Percentiles rank a stretch among this genome's conserved stretches.
phyloP scores from a whole-genome alignment of 1,139 yeast species.

The Kurtzmaniella quercitrusa region DNA sequence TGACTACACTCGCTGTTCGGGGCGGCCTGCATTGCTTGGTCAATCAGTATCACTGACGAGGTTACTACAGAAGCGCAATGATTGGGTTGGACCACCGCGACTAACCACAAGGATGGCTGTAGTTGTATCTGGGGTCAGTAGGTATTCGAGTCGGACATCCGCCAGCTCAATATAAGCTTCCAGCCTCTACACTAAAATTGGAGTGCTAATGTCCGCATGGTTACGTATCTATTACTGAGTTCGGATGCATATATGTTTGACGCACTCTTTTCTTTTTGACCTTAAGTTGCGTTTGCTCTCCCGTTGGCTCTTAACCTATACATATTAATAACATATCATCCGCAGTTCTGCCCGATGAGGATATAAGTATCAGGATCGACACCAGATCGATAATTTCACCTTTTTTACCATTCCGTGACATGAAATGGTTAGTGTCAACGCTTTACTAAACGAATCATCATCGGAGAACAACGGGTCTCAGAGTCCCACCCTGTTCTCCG shows the following conservation, averaged over 20 bases:
- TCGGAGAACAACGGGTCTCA: not conserved
- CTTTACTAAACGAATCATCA: not conserved
- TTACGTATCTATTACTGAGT: not conserved
- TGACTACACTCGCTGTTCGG: too few relatives aligned
- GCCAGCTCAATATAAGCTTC: not conserved
- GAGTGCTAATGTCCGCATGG: not conserved
- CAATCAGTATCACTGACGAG: too few relatives aligned
- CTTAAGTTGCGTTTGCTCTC: not conserved
- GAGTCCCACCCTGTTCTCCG: not conserved
- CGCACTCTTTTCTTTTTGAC: not conserved
- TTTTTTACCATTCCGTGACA: not conserved
- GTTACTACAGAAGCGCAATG: too few relatives aligned
- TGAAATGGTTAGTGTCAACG: not conserved
- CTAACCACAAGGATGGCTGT: too few relatives aligned
- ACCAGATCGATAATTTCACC: not conserved
- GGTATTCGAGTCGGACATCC: not conserved
- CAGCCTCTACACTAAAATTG: too few relatives aligned
- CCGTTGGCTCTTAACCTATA: not conserved
- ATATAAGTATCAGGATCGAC: not conserved
- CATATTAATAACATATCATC: not conserved
- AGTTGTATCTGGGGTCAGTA: too few relatives aligned
- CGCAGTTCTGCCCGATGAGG: not conserved
- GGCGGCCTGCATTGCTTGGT: too few relatives aligned
- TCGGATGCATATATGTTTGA: not conserved
- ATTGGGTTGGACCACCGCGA: too few relatives aligned